Conservation (phyloP, 805 yeast species). For the Kodamaea hsintzibuensis region DNA sequence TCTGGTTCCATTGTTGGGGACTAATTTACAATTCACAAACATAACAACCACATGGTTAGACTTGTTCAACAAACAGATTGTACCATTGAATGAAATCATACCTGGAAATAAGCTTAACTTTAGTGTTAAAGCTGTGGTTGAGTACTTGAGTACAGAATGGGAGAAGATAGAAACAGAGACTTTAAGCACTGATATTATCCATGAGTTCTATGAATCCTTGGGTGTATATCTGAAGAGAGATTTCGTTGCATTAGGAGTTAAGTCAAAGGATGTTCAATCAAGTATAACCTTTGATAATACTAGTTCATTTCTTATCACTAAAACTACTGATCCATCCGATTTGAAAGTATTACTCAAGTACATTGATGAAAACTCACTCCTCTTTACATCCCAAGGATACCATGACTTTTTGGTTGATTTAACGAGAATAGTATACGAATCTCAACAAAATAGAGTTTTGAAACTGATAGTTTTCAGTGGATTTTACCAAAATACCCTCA, state of each 20-base stretch:
- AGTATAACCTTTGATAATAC: constrained; percentile 6
- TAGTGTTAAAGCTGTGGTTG: background rate
- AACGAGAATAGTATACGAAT: background rate
- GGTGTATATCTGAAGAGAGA: constrained; percentile 1
- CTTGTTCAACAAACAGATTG: constrained; percentile 23
- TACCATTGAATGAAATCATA: constrained; percentile 14
- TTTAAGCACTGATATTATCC: constrained; percentile 6
- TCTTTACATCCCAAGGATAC: constrained; percentile 7
- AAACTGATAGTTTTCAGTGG: constrained; percentile 6
- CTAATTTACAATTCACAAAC: constrained; percentile 29
- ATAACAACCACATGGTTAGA: constrained; percentile 32
- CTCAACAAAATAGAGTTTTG: constrained; percentile 1
- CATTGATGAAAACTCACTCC: constrained; percentile 1
- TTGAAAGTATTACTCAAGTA: constrained; percentile 6
- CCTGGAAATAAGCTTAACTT: background rate
- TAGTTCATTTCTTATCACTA: background rate
- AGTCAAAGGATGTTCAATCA: background rate
- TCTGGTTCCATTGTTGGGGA: constrained; percentile 12
- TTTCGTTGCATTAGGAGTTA: background rate
- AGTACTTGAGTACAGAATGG: background rate
- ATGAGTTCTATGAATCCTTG: constrained; percentile 3
- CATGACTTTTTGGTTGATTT: constrained; percentile 14
- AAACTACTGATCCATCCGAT: background rate
- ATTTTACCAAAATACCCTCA: constrained; percentile 1
- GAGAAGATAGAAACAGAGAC: background rate